phyloP scores from a whole-genome alignment of 768 basidiomycete genomes.

The Pleurotus salmoneostramineus region DNA sequence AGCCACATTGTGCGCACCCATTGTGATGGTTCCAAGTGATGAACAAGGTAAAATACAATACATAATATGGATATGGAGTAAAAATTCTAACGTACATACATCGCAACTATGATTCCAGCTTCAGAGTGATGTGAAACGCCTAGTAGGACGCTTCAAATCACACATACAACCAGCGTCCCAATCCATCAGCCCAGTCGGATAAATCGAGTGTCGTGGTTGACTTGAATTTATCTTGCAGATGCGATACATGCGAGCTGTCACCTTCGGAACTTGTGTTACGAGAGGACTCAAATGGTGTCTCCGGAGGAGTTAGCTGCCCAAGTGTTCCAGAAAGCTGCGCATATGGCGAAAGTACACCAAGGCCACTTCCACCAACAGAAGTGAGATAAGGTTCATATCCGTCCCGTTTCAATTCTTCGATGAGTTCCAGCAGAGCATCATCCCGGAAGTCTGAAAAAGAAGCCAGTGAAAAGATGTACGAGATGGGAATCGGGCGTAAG shows the following conservation, averaged over 20 bases:
- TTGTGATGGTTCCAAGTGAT: background rate
- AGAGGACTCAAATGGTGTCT: slow-evolving; percentile 32
- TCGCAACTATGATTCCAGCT: background rate
- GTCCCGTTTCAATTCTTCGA: slow-evolving; percentile 52
- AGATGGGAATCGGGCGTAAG: slow-evolving; percentile 5
- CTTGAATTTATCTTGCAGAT: slow-evolving; percentile 5
- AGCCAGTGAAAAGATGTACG: background rate
- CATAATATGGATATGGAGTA: background rate
- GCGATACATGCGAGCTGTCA: background rate
- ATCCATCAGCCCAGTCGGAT: slow-evolving; percentile 11
- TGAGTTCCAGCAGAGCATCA: slow-evolving; percentile 51
- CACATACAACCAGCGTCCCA: slow-evolving; percentile 13
- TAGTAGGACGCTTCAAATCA: background rate
- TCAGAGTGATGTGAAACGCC: background rate
- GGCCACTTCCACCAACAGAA: slow-evolving; percentile 88
- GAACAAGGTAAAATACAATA: background rate
- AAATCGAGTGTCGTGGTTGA: background rate
- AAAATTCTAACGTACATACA: background rate
- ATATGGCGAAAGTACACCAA: slow-evolving; percentile 77
- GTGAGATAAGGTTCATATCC: slow-evolving; percentile 86
- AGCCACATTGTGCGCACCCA: background rate
- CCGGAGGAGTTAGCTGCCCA: slow-evolving; percentile 47
- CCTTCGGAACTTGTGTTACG: background rate
- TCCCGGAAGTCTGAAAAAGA: slow-evolving; percentile 66
- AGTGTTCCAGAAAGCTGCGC: slow-evolving; percentile 16